Evolutionary conservation across 2,329 filamentous ascomycete species (phyloP).

Genomic region (Cadophora gregata): DNA sequence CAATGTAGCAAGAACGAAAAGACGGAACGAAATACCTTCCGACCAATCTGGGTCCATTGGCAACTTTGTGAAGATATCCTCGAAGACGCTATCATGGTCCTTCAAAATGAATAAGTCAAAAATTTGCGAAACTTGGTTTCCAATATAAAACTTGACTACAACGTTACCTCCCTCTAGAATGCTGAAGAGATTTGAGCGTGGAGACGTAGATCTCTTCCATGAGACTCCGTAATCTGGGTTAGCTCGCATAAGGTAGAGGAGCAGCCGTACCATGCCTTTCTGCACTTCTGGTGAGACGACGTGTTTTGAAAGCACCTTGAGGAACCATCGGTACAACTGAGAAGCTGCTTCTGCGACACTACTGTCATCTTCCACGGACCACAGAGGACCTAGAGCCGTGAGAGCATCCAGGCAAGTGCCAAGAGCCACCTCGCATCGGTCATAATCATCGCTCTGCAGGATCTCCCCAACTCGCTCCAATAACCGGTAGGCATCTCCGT

Average conservation of each 20-base stretch:
- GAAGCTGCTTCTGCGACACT: slow-evolving; percentile 70
- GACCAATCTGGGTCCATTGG: slow-evolving; percentile 72
- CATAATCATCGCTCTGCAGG: slow-evolving; percentile 64
- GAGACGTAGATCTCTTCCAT: slow-evolving; percentile 44
- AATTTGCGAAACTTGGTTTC: slow-evolving; percentile 70
- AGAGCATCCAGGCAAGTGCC: slow-evolving; percentile 72
- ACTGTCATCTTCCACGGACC: slow-evolving; percentile 46
- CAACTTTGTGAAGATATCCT: slow-evolving; percentile 82
- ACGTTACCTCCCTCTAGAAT: slow-evolving; percentile 72
- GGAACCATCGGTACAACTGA: slow-evolving; percentile 81
- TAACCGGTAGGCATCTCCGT: slow-evolving; percentile 54
- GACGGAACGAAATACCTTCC: slow-evolving; percentile 85
- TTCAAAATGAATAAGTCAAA: slow-evolving; percentile 85
- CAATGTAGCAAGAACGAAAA: slow-evolving; percentile 77
- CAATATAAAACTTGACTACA: slow-evolving; percentile 77
- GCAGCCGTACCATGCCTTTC: slow-evolving; percentile 68
- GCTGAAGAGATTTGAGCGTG: slow-evolving; percentile 74
- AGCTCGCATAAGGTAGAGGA: slow-evolving; percentile 71
- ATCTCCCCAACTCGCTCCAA: slow-evolving; percentile 58
- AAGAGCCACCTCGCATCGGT: slow-evolving; percentile 76
- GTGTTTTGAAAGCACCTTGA: slow-evolving; percentile 69
- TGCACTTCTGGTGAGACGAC: slow-evolving; percentile 74
- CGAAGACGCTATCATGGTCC: slow-evolving; percentile 82
- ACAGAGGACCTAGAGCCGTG: slow-evolving; percentile 49
- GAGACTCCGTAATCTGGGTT: slow-evolving; percentile 69